These are phyloP conservation scores for Candida glucosophila DNA, from an alignment of 1,139 yeast species.

Conservation along the genomic window DNA sequence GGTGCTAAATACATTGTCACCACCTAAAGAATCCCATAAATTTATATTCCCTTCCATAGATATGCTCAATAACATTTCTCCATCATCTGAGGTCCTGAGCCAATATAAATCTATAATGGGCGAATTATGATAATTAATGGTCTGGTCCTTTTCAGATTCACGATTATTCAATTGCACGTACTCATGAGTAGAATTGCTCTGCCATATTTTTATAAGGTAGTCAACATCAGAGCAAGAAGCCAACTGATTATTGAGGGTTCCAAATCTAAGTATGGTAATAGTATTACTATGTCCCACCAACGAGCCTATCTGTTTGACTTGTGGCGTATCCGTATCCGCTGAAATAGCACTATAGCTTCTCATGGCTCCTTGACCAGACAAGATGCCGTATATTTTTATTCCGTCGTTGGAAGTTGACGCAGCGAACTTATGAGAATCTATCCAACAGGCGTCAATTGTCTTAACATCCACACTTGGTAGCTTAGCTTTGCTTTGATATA, in stretches of 20 bases:
- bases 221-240: constrained; percentile 72
- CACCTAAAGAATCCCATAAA: constrained; percentile 54
- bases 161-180: constrained; percentile 20
- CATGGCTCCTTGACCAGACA: constrained; percentile 1
- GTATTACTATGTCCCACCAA: constrained; percentile 63
- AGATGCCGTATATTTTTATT: constrained; percentile 49
- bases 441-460: constrained; percentile 53
- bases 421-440: constrained; percentile 62
- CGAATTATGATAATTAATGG: constrained; percentile 31
- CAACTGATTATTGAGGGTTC: constrained; percentile 41
- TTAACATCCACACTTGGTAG: constrained; percentile 11
- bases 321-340: too few relatives aligned
- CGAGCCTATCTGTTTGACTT: constrained; percentile 47
- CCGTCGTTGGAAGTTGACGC: constrained; percentile 51
- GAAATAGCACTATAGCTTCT: too few relatives aligned
- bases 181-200: constrained; percentile 46
- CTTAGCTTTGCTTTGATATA: too few relatives aligned
- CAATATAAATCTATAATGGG: constrained; percentile 51
- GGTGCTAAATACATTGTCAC: constrained; percentile 18
- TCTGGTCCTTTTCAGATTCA: constrained; percentile 7
- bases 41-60: constrained; percentile 68
- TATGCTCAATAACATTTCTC: constrained; percentile 21
- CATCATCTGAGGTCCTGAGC: constrained; percentile 27
- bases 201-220: constrained; percentile 64
- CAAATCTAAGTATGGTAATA: constrained; percentile 51